These are phyloP conservation scores for Annona cherimola DNA, from an alignment of 164 flowering plant species.

Conservation along the genomic window DNA sequence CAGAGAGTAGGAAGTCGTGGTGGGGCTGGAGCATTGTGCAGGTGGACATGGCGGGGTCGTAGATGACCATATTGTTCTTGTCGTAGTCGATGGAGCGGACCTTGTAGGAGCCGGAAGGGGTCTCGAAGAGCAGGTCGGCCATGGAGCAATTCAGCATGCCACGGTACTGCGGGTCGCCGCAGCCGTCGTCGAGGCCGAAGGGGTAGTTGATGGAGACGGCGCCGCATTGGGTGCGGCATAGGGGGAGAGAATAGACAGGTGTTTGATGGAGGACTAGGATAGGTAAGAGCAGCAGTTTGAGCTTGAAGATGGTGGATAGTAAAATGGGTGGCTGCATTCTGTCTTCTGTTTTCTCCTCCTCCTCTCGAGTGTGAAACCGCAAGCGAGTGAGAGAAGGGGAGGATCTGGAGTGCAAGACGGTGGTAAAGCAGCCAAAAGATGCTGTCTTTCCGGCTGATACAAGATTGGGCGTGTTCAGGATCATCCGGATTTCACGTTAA, in stretches of 20 bases:
- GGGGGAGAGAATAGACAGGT: slow-evolving; percentile 10
- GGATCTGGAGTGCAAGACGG: background rate
- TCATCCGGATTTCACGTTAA: no score
- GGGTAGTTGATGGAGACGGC: slow-evolving; percentile 62
- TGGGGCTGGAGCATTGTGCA: slow-evolving; percentile 79
- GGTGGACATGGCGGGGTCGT: slow-evolving; percentile 86
- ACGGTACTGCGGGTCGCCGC: slow-evolving; percentile 74
- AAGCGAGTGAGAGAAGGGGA: background rate
- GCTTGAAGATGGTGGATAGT: background rate
- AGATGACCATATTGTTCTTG: slow-evolving; percentile 38
- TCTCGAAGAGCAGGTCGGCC: slow-evolving; percentile 51
- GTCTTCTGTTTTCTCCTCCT: no score
- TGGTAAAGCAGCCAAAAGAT: background rate
- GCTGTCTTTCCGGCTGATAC: no score
- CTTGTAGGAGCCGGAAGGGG: slow-evolving; percentile 76
- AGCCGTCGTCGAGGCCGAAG: slow-evolving; percentile 73
- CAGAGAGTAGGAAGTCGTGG: slow-evolving; percentile 64
- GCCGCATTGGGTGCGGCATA: slow-evolving; percentile 60
- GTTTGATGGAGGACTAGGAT: slow-evolving; percentile 3
- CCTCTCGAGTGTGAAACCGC: no score
- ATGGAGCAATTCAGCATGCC: slow-evolving; percentile 60
- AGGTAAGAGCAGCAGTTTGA: background rate
- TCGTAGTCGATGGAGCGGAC: slow-evolving; percentile 71
- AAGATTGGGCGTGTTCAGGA: no score
- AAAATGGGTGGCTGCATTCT: slow-evolving; percentile 3